Percentiles rank a stretch among this genome's conserved stretches.
Conservation (phyloP, 305 asterid genomes). For the Petunia hybrid region DNA sequence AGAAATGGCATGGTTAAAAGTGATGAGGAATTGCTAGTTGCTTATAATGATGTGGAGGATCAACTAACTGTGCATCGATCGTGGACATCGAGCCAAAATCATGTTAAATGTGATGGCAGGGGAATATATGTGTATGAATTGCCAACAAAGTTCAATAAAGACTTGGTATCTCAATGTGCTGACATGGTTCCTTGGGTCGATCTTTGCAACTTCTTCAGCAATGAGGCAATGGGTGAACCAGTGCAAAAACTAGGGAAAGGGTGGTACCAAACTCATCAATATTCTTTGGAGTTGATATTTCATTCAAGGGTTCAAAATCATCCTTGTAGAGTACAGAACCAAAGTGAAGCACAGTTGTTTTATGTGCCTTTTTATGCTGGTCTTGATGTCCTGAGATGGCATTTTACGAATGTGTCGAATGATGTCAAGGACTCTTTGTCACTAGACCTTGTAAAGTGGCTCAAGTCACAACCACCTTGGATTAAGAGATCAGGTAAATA, state of each 20-base stretch:
- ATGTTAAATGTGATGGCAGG: conserved; percentile 30
- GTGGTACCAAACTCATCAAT: conserved; percentile 74
- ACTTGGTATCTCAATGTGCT: conserved; percentile 53
- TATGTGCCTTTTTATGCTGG: conserved; percentile 79
- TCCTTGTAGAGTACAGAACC: conserved; percentile 64
- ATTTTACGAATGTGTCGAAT: conserved; percentile 66
- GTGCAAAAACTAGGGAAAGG: conserved; percentile 54
- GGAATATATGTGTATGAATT: conserved; percentile 70
- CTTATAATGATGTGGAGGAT: conserved; percentile 49
- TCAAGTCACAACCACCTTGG: conserved; percentile 60
- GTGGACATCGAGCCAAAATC: conserved; percentile 44
- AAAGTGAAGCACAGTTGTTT: conserved; percentile 56
- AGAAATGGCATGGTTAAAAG: conserved; percentile 23
- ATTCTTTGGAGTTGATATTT: conserved; percentile 73
- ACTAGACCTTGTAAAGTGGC: conserved; percentile 58
- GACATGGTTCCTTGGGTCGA: conserved; percentile 67
- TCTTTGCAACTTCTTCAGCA: conserved; percentile 55
- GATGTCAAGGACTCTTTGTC: conserved; percentile 59
- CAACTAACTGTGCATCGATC: conserved; percentile 56
- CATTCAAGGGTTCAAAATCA: conserved; percentile 61
- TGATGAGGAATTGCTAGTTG: conserved; percentile 39
- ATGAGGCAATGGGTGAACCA: conserved; percentile 59
- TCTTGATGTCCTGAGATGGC: conserved; percentile 73
- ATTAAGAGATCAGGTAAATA: conserved; percentile 46
- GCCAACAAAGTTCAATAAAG: conserved; percentile 73